Base-by-base conservation (phyloP, 1,284 basidiomycete genomes). In the Schizophyllum amplum region DNA sequence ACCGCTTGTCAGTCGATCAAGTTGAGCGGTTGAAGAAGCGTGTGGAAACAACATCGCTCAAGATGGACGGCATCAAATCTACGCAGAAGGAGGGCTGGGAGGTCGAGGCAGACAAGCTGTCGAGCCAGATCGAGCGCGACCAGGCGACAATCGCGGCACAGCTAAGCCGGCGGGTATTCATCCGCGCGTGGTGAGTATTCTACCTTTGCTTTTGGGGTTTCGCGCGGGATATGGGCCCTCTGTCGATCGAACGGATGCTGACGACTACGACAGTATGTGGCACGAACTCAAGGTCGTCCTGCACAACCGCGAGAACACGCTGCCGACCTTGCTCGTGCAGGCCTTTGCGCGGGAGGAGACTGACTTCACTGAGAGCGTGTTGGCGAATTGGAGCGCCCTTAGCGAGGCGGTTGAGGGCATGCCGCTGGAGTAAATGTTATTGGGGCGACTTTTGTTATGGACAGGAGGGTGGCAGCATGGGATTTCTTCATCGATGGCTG, bases 221-320 rank as follows among this genome's bases (percentile, higher is more conserved):
- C n/a, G n/a, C n/a, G n/a, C n/a, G n/a, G n/a, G n/a, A n/a, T n/a
- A n/a, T n/a, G n/a, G n/a, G n/a, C n/a, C n/a, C n/a, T n/a, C n/a
- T 42, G 24, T 25, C 47, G 27, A n/a, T 24, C 13, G 23, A 24
- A 56, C 33, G 52, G 15, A 56, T 48, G 42, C 49, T 62, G 24
- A 57, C 47, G 21, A 23, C 51, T 49, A 20, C n/a, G 49, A 55
- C 57, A 92, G 93, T 62, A 82, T 95, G 81, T 96, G 93, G 92
- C 90, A 94, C 64, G 93, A 96, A 69, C 76, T 95, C 15, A 83
- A 90, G 13, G 87, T 94, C 2, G 86, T 95, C 24, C 73, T 94
- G 53, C 92, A 95, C 69, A 93, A 94, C 65, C 76, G 89, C 48
- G 92, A 95, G 72, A 91, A 92, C 61, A 79, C 87, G 0, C 77